phyloP scores from a whole-genome alignment of 768 basidiomycete genomes.

The Inosperma sp. region DNA sequence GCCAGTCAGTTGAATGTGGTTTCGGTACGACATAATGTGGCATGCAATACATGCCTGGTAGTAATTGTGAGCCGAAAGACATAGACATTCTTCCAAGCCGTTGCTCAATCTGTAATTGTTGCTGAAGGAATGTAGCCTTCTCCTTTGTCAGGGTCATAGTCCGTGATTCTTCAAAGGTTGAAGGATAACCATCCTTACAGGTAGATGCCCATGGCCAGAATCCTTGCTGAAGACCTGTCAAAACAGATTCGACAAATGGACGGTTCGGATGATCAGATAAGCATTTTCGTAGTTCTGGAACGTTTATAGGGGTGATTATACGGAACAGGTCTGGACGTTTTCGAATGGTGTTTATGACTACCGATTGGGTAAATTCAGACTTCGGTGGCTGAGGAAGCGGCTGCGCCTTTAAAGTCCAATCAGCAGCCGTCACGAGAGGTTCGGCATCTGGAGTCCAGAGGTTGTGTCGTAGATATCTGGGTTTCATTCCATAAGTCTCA shows the following conservation, averaged over 20 bases:
- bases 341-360: constrained; percentile 19
- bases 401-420: too few relatives aligned
- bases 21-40: constrained; percentile 28
- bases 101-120: background rate
- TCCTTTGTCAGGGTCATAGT: background rate
- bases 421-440: too few relatives aligned
- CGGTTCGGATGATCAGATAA: constrained; percentile 36
- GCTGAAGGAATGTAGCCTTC: background rate
- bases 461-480: background rate
- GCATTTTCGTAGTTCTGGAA: constrained; percentile 11
- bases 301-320: constrained; percentile 28
- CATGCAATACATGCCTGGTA: constrained; percentile 31
- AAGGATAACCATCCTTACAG: constrained; percentile 14
- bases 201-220: constrained; percentile 43
- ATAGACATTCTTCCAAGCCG: background rate
- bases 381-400: too few relatives aligned
- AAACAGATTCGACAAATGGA: constrained; percentile 35
- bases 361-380: too few relatives aligned
- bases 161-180: constrained; percentile 16
- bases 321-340: constrained; percentile 30
- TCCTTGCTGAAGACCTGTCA: constrained; percentile 27
- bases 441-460: background rate
- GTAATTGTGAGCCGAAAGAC: background rate
- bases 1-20: constrained; percentile 21
- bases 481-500: background rate